Evolutionary conservation across 164 flowering plant genomes (phyloP).

Genomic region (Umbilicus rupestris): DNA sequence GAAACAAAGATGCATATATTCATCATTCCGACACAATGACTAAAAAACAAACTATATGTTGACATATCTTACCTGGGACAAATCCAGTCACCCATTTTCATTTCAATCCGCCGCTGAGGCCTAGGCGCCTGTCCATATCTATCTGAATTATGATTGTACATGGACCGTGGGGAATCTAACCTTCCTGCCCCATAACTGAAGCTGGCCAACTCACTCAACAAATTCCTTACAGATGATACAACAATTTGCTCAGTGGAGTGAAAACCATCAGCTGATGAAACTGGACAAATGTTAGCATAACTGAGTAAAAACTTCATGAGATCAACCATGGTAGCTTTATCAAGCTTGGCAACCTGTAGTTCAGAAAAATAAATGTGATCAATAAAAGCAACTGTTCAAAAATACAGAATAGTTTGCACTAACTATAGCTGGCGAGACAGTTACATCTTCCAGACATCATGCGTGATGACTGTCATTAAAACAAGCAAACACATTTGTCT

Average conservation of each 20-base stretch:
- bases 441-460: too few relatives aligned
- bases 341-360: conserved; percentile 36
- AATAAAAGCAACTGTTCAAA: background rate
- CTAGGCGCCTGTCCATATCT: conserved; percentile 27
- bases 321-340: conserved; percentile 47
- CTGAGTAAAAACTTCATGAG: conserved; percentile 70
- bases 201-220: conserved; percentile 48
- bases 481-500: too few relatives aligned
- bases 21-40: background rate
- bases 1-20: background rate
- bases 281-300: conserved; percentile 35
- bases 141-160: conserved; percentile 27
- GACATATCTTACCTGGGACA: conserved; percentile 52
- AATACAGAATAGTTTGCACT: too few relatives aligned
- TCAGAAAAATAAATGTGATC: background rate
- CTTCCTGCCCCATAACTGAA: conserved; percentile 16
- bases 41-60: background rate
- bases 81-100: conserved; percentile 86
- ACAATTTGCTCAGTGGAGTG: conserved; percentile 32
- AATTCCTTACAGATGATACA: conserved; percentile 58
- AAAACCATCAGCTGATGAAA: conserved; percentile 22
- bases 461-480: too few relatives aligned
- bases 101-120: conserved; percentile 41
- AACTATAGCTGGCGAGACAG: too few relatives aligned
- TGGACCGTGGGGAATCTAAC: conserved; percentile 19